Base-by-base conservation (phyloP, 1,139 yeast species). In the Pichia sp. region DNA sequence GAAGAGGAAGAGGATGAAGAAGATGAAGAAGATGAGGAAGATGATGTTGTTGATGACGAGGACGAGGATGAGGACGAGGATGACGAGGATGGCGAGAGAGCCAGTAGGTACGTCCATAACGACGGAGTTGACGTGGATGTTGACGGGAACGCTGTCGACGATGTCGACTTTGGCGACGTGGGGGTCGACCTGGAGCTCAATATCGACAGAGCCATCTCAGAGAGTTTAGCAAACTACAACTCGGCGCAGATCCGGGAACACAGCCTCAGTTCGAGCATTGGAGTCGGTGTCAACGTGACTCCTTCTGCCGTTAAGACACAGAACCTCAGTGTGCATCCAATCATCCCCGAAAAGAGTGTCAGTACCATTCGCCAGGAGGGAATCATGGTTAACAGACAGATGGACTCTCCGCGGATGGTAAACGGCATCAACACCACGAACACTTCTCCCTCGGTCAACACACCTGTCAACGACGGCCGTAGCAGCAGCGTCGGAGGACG, bases 181-280 rank as follows among this genome's bases (percentile, higher is more conserved):
- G 65, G 58, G n/a, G 65, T 64, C 6, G 67, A 65, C n/a, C 58
- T 62, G 23, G 61, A 61, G 23, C 19, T 55, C 12, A 46, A 52
- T 31, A 49, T 52, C 25, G 55, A 49, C 25, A 40, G 37, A 10
- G 54, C 51, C 7, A 44, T 51, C 6, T 44, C 49, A 2, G 51
- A 51, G 30, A 45, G 46, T 18, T 51, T 51, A 13, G 51, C 41
- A 6, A 23, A 51, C 25, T 51, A 39, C 25, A 43, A 26, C 31
- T 10, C 41, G 1, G 16, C 41, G 13, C 48, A 40, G 34, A 23
- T 23, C 19, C 34, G 22, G 26, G 42, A 34, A n/a, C 22, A 46
- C n/a, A n/a, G 9, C 18, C 19, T 34, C 16, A 18, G 22, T n/a
- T 31, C 37, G 8, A 31, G 37, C 37, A 18, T 31, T 18, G 37